Evolutionary conservation across 306 rosid genomes (phyloP).

Genomic region (Medicago lupulina): DNA sequence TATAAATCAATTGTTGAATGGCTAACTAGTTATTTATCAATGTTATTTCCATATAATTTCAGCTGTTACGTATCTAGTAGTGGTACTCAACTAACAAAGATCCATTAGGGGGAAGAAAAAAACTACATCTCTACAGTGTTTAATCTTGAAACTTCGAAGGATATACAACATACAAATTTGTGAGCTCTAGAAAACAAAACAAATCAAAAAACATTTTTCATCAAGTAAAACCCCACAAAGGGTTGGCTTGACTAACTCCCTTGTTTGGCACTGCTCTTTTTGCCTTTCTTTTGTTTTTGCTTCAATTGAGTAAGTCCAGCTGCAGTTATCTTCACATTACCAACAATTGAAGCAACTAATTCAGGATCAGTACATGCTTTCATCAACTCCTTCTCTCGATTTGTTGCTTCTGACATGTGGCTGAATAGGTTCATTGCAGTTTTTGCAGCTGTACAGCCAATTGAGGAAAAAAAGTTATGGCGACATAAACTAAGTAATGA

Average conservation of each 20-base stretch:
- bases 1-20: no score
- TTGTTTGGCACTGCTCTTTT: constrained; percentile 66
- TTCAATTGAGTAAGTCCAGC: constrained; percentile 90
- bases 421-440: constrained; percentile 92
- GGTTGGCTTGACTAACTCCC: constrained; percentile 37
- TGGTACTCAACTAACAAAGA: constrained; percentile 1
- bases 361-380: constrained; percentile 98
- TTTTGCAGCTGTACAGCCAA: constrained; percentile 70
- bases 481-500: neutral
- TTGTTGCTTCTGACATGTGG: constrained; percentile 86
- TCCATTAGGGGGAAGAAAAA: neutral
- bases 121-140: constrained; percentile 10
- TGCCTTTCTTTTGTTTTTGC: constrained; percentile 95
- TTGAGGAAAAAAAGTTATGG: neutral
- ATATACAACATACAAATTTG: constrained; percentile 39
- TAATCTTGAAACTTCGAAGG: constrained; percentile 13
- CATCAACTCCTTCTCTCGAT: constrained; percentile 90
- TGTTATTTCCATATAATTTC: neutral
- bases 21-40: neutral
- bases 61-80: neutral
- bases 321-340: constrained; percentile 85
- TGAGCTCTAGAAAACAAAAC: constrained; percentile 25
- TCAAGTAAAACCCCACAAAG: constrained; percentile 5
- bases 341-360: constrained; percentile 79
- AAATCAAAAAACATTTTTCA: neutral